Conservation (phyloP, 1,284 basidiomycete genomes). For the Cryptococcus hybrid region DNA sequence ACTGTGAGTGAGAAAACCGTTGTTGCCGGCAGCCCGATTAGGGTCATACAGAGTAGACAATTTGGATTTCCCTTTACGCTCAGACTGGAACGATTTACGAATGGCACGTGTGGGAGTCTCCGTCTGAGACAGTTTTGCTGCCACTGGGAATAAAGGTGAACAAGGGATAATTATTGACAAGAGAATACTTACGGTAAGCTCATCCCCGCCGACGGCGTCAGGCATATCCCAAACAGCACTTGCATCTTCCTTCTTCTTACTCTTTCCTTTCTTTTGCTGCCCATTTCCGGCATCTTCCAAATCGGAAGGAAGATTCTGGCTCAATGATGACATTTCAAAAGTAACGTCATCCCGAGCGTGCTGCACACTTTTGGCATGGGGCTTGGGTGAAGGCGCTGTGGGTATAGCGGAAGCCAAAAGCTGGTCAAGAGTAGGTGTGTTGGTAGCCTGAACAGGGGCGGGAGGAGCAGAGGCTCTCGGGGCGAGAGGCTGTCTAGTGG, state of each 20-base stretch:
- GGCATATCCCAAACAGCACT: constrained; percentile 45
- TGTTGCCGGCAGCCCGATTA: constrained; percentile 6
- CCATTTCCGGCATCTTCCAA: constrained; percentile 9
- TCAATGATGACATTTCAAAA: constrained; percentile 23
- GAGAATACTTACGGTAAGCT: constrained; percentile 27
- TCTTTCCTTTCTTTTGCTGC: constrained; percentile 8
- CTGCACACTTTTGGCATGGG: background rate
- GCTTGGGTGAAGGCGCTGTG: background rate
- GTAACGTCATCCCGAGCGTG: background rate
- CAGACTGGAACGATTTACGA: constrained; percentile 3
- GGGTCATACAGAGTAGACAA: constrained; percentile 3
- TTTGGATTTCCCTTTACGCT: constrained; percentile 14
- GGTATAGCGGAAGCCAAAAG: background rate
- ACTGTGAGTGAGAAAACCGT: constrained; percentile 18
- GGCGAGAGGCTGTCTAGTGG: background rate
- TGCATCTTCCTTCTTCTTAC: constrained; percentile 13
- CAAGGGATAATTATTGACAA: background rate
- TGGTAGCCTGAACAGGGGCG: background rate
- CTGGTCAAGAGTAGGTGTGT: background rate
- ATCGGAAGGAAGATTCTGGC: constrained; percentile 13
- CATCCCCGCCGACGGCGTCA: constrained; percentile 19
- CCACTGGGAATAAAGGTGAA: constrained; percentile 26
- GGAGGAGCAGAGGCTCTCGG: background rate
- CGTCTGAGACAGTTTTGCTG: constrained; percentile 33
- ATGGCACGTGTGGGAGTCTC: constrained; percentile 3